Evolutionary conservation across 805 yeast species (phyloP).

Genomic region (Ogataea minuta): DNA sequence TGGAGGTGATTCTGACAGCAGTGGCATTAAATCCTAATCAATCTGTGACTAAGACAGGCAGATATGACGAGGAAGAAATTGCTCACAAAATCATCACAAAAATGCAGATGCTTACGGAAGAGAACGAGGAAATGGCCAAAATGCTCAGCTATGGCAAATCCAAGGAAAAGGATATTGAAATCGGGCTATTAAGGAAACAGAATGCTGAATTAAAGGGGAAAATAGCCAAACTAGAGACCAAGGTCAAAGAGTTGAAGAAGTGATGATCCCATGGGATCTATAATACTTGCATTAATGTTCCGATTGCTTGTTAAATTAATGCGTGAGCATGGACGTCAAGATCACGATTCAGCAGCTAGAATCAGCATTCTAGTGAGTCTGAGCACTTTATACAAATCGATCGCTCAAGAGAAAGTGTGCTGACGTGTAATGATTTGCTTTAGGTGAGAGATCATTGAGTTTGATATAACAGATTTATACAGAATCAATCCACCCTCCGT

Average conservation of each 20-base stretch:
- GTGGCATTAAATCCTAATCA: constrained; percentile 50
- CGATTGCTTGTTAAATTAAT: neutral
- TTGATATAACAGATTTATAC: constrained; percentile 6
- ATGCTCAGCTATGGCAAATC: constrained; percentile 76
- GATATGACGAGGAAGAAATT: constrained; percentile 71
- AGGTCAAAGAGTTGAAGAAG: constrained; percentile 22
- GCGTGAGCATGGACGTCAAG: no score
- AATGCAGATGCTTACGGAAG: constrained; percentile 57
- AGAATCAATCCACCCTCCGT: constrained; percentile 5
- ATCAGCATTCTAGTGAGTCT: no score
- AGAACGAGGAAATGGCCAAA: constrained; percentile 66
- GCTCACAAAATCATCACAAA: constrained; percentile 70
- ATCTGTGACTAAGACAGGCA: constrained; percentile 48
- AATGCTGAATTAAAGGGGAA: constrained; percentile 44
- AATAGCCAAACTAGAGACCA: constrained; percentile 30
- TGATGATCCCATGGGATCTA: constrained; percentile 1
- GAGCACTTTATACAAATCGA: no score
- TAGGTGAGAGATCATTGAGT: constrained; percentile 3
- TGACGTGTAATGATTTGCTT: neutral
- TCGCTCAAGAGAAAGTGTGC: no score
- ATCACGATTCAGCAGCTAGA: no score
- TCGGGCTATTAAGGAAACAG: constrained; percentile 56
- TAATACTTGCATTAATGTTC: neutral
- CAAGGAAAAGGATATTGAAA: constrained; percentile 65
- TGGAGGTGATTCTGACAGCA: constrained; percentile 63